Evolutionary conservation across 345 rosid genomes (phyloP).

Genomic region (Lumnitzera racemosa): DNA sequence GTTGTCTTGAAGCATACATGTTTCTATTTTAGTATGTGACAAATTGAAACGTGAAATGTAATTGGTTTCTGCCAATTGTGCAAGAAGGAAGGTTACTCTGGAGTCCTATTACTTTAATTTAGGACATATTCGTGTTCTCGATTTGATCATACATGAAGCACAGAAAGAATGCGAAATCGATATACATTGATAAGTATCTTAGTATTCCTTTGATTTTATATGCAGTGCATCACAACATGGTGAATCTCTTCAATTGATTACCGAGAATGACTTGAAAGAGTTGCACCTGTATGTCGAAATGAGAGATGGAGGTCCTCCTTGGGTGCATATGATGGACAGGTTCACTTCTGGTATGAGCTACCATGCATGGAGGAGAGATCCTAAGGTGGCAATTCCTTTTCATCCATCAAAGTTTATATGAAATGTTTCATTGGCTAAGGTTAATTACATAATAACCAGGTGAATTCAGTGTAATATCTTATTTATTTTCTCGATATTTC

Average conservation of each 20-base stretch:
- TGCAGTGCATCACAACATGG: conserved; percentile 25
- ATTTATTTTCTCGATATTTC: neutral
- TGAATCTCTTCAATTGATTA: conserved; percentile 36
- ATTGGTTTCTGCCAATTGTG: no score
- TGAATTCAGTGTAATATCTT: neutral
- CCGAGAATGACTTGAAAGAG: conserved; percentile 54
- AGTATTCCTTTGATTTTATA: neutral
- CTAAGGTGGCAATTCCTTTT: conserved; percentile 10
- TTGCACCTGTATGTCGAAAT: conserved; percentile 53
- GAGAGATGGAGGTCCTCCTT: conserved; percentile 68
- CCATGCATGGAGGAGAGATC: conserved; percentile 77
- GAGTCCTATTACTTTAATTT: no score
- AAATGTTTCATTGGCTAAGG: neutral
- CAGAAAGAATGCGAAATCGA: neutral
- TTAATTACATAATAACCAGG: neutral
- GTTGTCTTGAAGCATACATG: no score
- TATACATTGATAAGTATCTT: neutral
- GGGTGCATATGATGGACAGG: conserved; percentile 77
- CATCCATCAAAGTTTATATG: neutral
- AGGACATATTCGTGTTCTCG: no score
- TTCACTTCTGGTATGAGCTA: conserved; percentile 49
- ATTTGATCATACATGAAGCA: no score
- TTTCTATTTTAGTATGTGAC: no score
- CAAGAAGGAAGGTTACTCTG: no score
- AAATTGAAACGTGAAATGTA: no score